A percentile compares a stretch with the other conserved stretches of the same genome.
Conservation (phyloP, 257 asterid genomes). For the Verbena officinalis region DNA sequence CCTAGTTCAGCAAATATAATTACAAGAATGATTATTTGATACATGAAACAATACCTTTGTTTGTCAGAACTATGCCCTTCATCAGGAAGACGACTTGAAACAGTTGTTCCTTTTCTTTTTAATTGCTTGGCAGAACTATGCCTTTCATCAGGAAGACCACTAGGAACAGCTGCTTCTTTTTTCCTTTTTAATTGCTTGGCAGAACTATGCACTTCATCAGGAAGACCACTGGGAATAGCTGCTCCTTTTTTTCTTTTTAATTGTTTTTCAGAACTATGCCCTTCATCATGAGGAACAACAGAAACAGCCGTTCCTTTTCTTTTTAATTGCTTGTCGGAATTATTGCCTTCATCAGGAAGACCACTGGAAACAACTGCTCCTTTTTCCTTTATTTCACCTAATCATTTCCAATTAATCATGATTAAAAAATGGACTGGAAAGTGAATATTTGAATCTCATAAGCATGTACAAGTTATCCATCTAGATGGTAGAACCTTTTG, state of each 20-base stretch:
- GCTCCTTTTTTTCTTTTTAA: conserved; percentile 30
- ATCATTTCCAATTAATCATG: conserved; percentile 5
- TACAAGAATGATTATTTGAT: conserved; percentile 15
- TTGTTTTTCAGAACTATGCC: too few species aligned
- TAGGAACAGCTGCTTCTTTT: conserved; percentile 26
- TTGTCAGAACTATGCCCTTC: conserved; percentile 57
- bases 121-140: too few species aligned
- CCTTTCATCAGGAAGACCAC: conserved; percentile 28
- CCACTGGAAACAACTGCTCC: conserved; percentile 27
- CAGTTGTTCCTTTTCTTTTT: conserved; percentile 29
- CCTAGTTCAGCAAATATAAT: conserved; percentile 4
- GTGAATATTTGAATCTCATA: not conserved
- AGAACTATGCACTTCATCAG: conserved; percentile 45
- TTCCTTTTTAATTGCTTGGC: conserved; percentile 63
- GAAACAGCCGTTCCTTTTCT: conserved; percentile 28
- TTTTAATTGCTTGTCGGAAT: too few species aligned
- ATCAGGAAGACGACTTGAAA: conserved; percentile 38
- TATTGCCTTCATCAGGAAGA: conserved; percentile 25
- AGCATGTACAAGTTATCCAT: conserved; percentile 15
- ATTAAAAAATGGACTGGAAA: conserved; percentile 12
- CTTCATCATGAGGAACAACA: conserved; percentile 29
- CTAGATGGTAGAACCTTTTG: conserved; percentile 51
- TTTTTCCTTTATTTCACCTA: conserved; percentile 38
- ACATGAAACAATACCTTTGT: conserved; percentile 58
- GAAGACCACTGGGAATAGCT: conserved; percentile 34